Percentiles rank a stretch among this genome's conserved stretches.
Evolutionary conservation across 2,329 filamentous ascomycete genomes (phyloP).

Genomic region (Fusarium avenaceum): DNA sequence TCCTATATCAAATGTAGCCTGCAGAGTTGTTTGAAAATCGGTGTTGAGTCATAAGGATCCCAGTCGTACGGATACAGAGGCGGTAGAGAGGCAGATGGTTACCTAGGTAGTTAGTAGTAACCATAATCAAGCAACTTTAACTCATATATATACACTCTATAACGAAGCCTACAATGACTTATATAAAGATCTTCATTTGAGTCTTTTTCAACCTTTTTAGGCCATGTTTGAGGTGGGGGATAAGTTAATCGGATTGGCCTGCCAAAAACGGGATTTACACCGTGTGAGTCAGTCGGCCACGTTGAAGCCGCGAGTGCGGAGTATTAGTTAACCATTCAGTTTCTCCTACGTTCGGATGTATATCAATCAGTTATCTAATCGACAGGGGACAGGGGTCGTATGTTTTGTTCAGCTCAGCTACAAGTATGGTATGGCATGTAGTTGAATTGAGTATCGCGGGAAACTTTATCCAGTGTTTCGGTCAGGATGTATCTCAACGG

Average conservation of each 20-base stretch:
- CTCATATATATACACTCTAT: too few species aligned
- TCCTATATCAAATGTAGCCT: not conserved
- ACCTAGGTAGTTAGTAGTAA: not conserved
- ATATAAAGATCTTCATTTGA: not conserved
- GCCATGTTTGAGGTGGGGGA: not conserved
- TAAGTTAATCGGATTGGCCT: conserved; percentile 21
- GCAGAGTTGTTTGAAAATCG: not conserved
- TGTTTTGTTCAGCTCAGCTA: not conserved
- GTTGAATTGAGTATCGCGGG: not conserved
- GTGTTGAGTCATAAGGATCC: not conserved
- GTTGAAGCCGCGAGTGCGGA: conserved; percentile 12
- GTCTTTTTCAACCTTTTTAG: conserved; percentile 5
- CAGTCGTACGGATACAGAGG: not conserved
- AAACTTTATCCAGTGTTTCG: not conserved
- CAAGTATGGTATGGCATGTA: not conserved
- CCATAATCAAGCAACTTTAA: not conserved
- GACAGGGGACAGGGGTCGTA: not conserved
- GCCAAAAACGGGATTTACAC: conserved; percentile 31
- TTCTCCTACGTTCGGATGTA: not conserved
- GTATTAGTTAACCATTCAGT: not conserved
- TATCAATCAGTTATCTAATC: not conserved
- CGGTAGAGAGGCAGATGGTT: not conserved
- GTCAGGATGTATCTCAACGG: not conserved
- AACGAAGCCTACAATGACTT: not conserved
- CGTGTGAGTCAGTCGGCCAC: conserved; percentile 38